Evolutionary conservation across 805 yeast genomes (phyloP), one percentile per base, ranked within the genome.

Genomic region (Kodamaea kakaduensis): DNA sequence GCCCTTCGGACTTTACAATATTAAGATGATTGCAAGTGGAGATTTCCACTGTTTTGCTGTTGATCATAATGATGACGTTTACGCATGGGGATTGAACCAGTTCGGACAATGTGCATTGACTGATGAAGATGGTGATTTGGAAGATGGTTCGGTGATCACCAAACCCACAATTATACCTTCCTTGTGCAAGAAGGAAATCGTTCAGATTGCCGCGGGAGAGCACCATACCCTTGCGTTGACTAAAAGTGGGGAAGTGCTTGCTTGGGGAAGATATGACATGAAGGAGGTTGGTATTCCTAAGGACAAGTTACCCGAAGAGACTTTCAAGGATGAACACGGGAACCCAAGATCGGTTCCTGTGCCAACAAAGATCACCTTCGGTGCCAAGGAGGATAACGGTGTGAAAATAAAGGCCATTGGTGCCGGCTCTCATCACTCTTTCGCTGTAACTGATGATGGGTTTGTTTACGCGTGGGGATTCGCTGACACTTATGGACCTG

Each of bases 1-100:
- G 49, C 82, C 83, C 41, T 80, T 89, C 53, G 95, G 95, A 0
- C 70, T 93, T 42, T 81, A 77, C 48, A 78, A 85, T 47, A 75
- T 90, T 46, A 82, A 76, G 48, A 80, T 73, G 51, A 78, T 93
- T 48, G 90, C 95, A 3, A 78, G 90, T 41, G 99, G 99, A 32
- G 97, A 90, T 53, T 93, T 82, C 60, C 97, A 89, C 56, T 84
- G 95, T 47, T 93, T 93, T 68, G 99, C 98, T 4, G 74, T 93
- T 43, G 83, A 84, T 41, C 65, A 69, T 9, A 75, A 77, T 23
- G 86, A 83, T 26, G 71, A 71, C 22, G 87, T 93, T 1, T 73
- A 73, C 44, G 73, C 93, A 7, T 93, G 98, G 98, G 99, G 99
- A 6, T 71, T 93, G 51, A 93, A 93, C 57, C 97, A 93, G 61